Conservation (phyloP, 108 stramenopile genomes). For the Aureococcus anophagefferens region DNA sequence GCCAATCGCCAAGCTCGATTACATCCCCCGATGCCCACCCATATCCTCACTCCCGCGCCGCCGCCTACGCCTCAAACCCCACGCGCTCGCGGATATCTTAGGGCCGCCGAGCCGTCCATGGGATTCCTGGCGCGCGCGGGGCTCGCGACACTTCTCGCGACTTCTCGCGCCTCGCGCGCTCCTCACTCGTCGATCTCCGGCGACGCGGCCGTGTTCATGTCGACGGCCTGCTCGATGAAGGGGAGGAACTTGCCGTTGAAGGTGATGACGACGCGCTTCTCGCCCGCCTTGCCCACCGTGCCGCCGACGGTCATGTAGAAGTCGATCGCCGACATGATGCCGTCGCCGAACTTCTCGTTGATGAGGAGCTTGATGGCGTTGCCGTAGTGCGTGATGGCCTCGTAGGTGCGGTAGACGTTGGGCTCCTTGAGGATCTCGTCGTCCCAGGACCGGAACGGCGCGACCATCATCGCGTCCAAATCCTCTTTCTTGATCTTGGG, state of each 20-base stretch:
- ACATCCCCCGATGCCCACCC: too few species aligned
- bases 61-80: too few species aligned
- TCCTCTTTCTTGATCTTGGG: constrained; percentile 33
- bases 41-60: too few species aligned
- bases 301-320: constrained; percentile 60
- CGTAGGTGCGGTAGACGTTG: constrained; percentile 60
- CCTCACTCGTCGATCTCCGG: too few species aligned
- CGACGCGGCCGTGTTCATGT: constrained; percentile 47
- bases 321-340: constrained; percentile 67
- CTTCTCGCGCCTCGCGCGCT: too few species aligned
- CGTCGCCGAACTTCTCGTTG: constrained; percentile 64
- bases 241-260: constrained; percentile 70
- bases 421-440: too few species aligned
- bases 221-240: constrained; percentile 47
- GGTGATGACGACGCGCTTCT: constrained; percentile 63
- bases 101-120: too few species aligned
- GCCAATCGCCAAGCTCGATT: too few species aligned
- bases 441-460: constrained; percentile 46
- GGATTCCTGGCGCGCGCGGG: too few species aligned
- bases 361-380: constrained; percentile 55
- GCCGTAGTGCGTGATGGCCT: constrained; percentile 58
- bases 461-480: constrained; percentile 44
- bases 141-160: too few species aligned
- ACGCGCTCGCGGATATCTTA: too few species aligned
- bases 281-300: constrained; percentile 53